Base-by-base conservation (phyloP, 2,329 filamentous ascomycete genomes). In the Nemania sp. region DNA sequence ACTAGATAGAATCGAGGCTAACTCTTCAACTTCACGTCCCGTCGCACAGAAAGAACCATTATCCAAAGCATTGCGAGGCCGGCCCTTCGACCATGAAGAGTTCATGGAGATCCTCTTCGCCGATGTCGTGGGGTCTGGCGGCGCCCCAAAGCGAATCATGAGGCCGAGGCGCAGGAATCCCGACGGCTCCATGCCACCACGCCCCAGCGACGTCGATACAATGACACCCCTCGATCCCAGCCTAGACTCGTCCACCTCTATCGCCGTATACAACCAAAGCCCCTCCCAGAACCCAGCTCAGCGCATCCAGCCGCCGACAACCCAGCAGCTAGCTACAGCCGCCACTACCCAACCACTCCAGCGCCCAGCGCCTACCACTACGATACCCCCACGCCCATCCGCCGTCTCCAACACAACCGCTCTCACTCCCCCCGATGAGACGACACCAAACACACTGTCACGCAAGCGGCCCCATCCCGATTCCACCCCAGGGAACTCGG, bases 31-130 rank as follows among this genome's bases (percentile, higher is more conserved):
- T 24, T 5, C 5, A 41, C 35, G 7, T 41, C 35, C 5, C 35
- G n/a, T 41, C 27, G 26, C 29, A 22, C 20, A 89, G 87, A 85
- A 83, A 78, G 87, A 89, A 73, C 87, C 87, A 1, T 79, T 88
- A 24, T 88, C 87, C 1, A 84, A 86, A 66, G 86, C 87, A 7
- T 79, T 89, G 5, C 83, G 86, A 62, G 86, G 86, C 35, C 82
- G 87, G 15, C 84, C 87, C 0, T 89, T 89, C 72, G 87, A 89
- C 24, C 86, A 89, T 73, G 86, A 89, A 74, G 84, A 88, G 43
- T 89, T 82, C 75, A 87, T 88, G 84, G 86, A 89, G 74, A 82
- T 88, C 24, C 79, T 89, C 10, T 89, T 88, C 67, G 86, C 86
- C 32, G 87, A 89, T 64, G 87, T 89, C 8, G 81, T 89, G 51